Conservation (phyloP, 2,329 filamentous ascomycete species). For the Neofusicoccum sp. region DNA sequence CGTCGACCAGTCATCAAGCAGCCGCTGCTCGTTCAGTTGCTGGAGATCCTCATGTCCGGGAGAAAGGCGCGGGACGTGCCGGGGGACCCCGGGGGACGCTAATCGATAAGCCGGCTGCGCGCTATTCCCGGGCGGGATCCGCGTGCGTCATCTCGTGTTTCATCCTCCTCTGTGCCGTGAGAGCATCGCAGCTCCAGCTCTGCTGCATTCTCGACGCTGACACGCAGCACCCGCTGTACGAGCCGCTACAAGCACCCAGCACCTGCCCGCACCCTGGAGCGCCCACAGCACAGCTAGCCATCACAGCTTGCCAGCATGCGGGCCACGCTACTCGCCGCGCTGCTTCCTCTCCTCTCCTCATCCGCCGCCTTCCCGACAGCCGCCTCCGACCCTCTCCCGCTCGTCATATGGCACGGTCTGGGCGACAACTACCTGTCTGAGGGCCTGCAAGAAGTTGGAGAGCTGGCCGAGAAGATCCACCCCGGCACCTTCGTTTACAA, state of each 20-base stretch:
- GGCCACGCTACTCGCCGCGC: background rate
- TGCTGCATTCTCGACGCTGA: no score
- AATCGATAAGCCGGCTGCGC: conserved; percentile 4
- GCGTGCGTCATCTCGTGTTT: conserved; percentile 11
- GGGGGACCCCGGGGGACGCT: no score
- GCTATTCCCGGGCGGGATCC: background rate
- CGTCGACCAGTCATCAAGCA: no score
- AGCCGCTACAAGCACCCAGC: background rate
- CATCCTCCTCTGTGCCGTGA: background rate
- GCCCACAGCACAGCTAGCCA: background rate
- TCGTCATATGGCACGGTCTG: conserved; percentile 93
- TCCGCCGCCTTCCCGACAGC: conserved; percentile 23
- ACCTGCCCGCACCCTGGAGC: background rate
- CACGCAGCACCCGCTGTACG: background rate
- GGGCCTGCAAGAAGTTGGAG: conserved; percentile 68
- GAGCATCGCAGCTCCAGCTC: no score
- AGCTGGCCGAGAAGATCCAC: conserved; percentile 69
- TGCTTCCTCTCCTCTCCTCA: conserved; percentile 18
- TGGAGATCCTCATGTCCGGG: background rate
- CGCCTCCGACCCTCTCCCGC: conserved; percentile 58
- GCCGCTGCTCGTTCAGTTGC: background rate
- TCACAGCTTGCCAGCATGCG: conserved; percentile 1
- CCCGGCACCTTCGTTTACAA: conserved; percentile 84
- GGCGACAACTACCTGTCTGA: conserved; percentile 73
- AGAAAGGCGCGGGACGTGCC: no score